Conservation (phyloP, 495 filamentous ascomycete species). For the Podospora bellae-mahoneyi region DNA sequence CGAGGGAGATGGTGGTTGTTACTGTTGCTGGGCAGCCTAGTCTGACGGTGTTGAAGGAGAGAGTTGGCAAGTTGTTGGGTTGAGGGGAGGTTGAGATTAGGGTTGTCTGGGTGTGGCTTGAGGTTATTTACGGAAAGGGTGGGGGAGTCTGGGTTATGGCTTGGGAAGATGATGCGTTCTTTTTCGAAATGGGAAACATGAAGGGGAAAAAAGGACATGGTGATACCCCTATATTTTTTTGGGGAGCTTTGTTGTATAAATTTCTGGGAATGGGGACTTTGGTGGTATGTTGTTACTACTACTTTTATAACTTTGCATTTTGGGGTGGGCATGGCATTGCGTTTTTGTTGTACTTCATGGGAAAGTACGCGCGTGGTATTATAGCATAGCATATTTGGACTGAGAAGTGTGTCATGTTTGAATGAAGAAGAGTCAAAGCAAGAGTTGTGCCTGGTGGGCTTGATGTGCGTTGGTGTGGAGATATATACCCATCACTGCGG, state of each 20-base stretch:
- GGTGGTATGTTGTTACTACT: not conserved
- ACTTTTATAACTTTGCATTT: not conserved
- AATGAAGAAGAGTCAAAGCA: not conserved
- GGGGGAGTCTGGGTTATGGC: not conserved
- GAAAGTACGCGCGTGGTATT: not conserved
- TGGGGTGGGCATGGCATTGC: not conserved
- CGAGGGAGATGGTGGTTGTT: conserved; percentile 57
- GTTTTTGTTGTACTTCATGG: not conserved
- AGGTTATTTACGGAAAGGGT: not conserved
- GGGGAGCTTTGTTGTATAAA: not conserved
- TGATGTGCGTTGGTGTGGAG: too few relatives aligned
- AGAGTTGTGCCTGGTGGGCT: too few relatives aligned
- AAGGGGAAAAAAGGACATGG: not conserved
- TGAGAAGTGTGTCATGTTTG: not conserved
- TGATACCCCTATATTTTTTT: not conserved
- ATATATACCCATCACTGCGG: too few relatives aligned
- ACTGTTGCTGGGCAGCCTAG: conserved; percentile 43
- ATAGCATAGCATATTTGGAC: not conserved
- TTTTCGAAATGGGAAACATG: too few relatives aligned
- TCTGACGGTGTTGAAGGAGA: conserved; percentile 42
- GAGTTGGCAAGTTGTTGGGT: conserved; percentile 40
- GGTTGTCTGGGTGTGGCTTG: conserved; percentile 4
- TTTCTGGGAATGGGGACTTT: not conserved
- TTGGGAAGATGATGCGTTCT: not conserved
- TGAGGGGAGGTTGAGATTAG: conserved; percentile 6